Base-by-base conservation (phyloP, 192 early-diverging fungal species). In the Backusella macrospora region DNA sequence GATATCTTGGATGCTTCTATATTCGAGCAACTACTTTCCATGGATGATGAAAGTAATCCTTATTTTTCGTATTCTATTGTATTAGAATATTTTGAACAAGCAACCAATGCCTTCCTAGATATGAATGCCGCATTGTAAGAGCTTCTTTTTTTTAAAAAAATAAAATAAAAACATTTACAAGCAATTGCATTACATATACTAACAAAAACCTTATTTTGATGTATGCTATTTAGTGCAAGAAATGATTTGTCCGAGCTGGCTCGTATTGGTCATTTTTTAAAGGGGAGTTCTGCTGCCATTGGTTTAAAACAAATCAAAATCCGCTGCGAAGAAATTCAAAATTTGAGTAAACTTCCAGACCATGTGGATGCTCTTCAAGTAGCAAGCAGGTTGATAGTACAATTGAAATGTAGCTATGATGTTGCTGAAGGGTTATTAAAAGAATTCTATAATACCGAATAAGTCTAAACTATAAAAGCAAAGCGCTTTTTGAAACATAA, bases 21-120 rank as follows among this genome's bases (percentile, higher is more conserved):
- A 15, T 96, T 97, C 80, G 90, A 95, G 74, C 94, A 96, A 82
- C 79, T 98, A 45, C 73, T 96, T 38, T 90, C 93, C 16, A 95
- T 97, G 95, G 96, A 97, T 78, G 94, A 95, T 63, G 94, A 93
- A 38, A 91, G 91, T 45, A 94, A 95, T 7, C 83, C 85, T 75
- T 84, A 84, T 59, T 93, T 98, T 76, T 93, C 90, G 65, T 86
- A 85, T 62, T 87, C 86, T 26, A 86, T 96, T 21, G 91, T 95
- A 5, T 73, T 77, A 63, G 86, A 94, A 77, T 96, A 93, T 78
- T 94, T 93, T 76, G 87, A 95, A 46, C 96, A 98, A 77, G 94
- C 95, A 3, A 86, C 87, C 63, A 74, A 79, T n/a, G 95, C 94
- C 1, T 93, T 98, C 79, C 80, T 73, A 2, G 85, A 89, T 21